phyloP scores from a whole-genome alignment of 169 alveolate genomes.

The Babesia sp. region DNA sequence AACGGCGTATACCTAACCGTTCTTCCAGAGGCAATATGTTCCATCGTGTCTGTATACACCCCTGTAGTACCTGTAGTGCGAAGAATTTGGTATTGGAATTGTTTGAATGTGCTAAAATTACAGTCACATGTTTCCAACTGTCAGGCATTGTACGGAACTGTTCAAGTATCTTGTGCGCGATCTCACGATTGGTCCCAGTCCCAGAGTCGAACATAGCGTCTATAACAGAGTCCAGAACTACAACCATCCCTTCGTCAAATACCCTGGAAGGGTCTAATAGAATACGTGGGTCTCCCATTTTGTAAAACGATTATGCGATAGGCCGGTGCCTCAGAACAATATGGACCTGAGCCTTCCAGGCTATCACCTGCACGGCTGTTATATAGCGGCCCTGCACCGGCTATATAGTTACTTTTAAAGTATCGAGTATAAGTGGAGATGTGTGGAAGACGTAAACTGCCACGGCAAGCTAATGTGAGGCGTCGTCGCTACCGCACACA shows the following conservation, averaged over 20 bases:
- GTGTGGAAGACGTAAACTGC: neutral
- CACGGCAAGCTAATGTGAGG: neutral
- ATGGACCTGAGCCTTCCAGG: conserved; percentile 16
- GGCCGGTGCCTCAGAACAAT: neutral
- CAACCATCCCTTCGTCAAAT: conserved; percentile 83
- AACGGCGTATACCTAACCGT: conserved; percentile 82
- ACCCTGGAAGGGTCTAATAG: conserved; percentile 83
- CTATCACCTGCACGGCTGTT: neutral
- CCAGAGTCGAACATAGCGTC: conserved; percentile 86
- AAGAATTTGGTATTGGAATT: conserved; percentile 86
- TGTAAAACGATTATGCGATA: neutral
- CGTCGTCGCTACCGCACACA: too few relatives aligned
- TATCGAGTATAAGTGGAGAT: neutral
- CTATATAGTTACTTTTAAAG: neutral
- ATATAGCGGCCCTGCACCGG: neutral
- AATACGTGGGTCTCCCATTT: conserved; percentile 73
- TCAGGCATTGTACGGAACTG: conserved; percentile 85
- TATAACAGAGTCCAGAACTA: conserved; percentile 82
- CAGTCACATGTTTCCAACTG: conserved; percentile 89
- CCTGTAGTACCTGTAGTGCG: conserved; percentile 85
- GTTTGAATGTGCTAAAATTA: conserved; percentile 81
- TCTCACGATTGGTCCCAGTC: conserved; percentile 78
- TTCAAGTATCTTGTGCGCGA: conserved; percentile 85
- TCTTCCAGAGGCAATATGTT: conserved; percentile 85
- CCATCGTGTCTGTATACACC: conserved; percentile 86